Conservation (phyloP, 208 protist genomes). For the Leishmania guyanensis region DNA sequence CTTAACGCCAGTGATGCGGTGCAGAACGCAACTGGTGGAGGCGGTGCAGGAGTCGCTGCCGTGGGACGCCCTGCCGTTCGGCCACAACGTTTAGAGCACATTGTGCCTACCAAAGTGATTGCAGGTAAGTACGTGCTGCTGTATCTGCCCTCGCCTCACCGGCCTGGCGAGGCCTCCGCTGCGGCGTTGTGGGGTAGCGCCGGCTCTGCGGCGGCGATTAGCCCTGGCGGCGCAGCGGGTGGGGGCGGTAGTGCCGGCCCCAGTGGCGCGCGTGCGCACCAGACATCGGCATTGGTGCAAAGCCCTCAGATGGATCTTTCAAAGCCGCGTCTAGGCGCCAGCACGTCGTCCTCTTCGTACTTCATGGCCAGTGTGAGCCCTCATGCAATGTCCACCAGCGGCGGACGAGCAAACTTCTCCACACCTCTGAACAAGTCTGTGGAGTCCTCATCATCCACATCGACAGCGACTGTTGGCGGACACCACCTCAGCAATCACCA, state of each 20-base stretch:
- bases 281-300: neutral
- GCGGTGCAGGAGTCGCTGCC: neutral
- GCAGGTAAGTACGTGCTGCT: constrained; percentile 74
- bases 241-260: neutral
- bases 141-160: constrained; percentile 43
- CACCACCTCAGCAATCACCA: constrained; percentile 7
- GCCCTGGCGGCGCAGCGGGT: neutral
- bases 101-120: constrained; percentile 49
- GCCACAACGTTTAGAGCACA: constrained; percentile 36
- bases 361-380: constrained; percentile 12
- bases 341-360: constrained; percentile 7
- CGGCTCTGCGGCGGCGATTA: neutral
- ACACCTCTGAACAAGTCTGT: constrained; percentile 12
- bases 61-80: neutral
- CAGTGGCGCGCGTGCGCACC: neutral
- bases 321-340: constrained; percentile 17
- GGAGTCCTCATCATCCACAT: constrained; percentile 1
- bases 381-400: constrained; percentile 6
- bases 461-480: constrained; percentile 2
- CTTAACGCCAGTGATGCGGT: neutral
- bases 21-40: neutral
- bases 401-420: constrained; percentile 14
- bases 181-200: constrained; percentile 19
- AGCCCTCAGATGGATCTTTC: constrained; percentile 12
- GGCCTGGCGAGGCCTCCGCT: constrained; percentile 7